Percentiles rank a stretch among this genome's conserved stretches.
Conservation (phyloP, 495 filamentous ascomycete genomes). For the Astrothelium subdiscretum region DNA sequence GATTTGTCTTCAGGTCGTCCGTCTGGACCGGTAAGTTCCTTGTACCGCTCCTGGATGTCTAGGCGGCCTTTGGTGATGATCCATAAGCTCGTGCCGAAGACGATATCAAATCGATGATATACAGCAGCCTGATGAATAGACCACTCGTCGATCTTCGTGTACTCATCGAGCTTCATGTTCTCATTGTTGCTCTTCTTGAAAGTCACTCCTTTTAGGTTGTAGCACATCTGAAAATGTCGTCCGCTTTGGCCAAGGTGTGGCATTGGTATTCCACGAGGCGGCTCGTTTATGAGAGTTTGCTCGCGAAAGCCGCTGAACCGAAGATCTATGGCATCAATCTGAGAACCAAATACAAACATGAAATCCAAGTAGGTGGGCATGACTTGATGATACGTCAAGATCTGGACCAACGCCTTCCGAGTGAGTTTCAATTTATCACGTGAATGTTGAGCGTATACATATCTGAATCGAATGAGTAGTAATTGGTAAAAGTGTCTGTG, state of each 20-base stretch:
- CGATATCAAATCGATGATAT: slow-evolving; percentile 37
- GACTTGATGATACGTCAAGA: slow-evolving; percentile 35
- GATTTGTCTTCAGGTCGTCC: slow-evolving; percentile 18
- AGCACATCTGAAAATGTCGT: slow-evolving; percentile 31
- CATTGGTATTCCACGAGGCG: slow-evolving; percentile 17
- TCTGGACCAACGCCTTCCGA: slow-evolving; percentile 22
- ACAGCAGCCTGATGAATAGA: slow-evolving; percentile 31
- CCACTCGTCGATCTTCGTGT: slow-evolving; percentile 26
- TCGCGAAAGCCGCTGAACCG: slow-evolving; percentile 26
- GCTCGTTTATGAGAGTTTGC: slow-evolving; percentile 11
- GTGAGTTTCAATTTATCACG: slow-evolving; percentile 13
- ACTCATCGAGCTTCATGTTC: slow-evolving; percentile 17
- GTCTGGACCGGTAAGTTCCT: slow-evolving; percentile 24
- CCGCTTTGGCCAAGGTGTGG: slow-evolving; percentile 33
- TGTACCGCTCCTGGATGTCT: slow-evolving; percentile 26
- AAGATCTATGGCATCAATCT: slow-evolving; percentile 24
- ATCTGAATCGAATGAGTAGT: background rate
- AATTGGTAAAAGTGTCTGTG: background rate
- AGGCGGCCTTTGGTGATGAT: slow-evolving; percentile 16
- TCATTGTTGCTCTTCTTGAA: slow-evolving; percentile 14
- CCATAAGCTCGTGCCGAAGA: slow-evolving; percentile 20
- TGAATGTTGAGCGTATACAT: background rate
- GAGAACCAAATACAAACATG: slow-evolving; percentile 31
- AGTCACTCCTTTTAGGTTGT: slow-evolving; percentile 32
- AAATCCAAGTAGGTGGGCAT: slow-evolving; percentile 37